phyloP scores from a whole-genome alignment of 345 rosid species.

The Populus tremula region DNA sequence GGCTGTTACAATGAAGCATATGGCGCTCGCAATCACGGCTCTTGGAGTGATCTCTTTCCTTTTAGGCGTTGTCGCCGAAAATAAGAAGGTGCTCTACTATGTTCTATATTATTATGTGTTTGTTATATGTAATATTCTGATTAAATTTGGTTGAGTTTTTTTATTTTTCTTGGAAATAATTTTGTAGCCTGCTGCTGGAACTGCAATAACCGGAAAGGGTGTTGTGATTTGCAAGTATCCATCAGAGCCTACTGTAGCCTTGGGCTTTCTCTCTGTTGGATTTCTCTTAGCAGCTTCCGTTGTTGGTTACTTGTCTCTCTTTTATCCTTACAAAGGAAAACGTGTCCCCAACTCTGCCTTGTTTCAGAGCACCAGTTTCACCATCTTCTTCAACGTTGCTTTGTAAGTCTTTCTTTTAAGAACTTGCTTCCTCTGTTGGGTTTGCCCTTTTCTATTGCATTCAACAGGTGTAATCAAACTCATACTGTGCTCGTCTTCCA shows the following conservation, averaged over 20 bases:
- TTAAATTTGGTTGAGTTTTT: too few species aligned
- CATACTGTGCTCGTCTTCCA: too few species aligned
- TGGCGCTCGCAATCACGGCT: constrained; percentile 7
- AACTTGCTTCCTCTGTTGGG: background rate
- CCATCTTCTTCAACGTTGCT: constrained; percentile 26
- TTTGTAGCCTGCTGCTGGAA: constrained; percentile 25
- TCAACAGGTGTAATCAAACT: too few species aligned
- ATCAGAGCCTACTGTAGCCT: constrained; percentile 22
- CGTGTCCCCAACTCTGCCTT: constrained; percentile 19
- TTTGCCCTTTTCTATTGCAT: too few species aligned
- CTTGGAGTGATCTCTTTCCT: constrained; percentile 25
- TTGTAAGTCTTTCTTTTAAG: constrained; percentile 12
- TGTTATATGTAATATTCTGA: background rate
- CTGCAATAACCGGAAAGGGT: background rate
- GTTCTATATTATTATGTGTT: background rate
- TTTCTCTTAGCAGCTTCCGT: constrained; percentile 17
- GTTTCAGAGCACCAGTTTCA: constrained; percentile 19
- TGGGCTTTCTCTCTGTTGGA: constrained; percentile 25
- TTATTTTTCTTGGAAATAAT: background rate
- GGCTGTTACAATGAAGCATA: constrained; percentile 21
- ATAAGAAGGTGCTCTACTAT: constrained; percentile 15
- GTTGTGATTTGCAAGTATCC: constrained; percentile 31
- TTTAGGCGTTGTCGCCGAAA: constrained; percentile 23
- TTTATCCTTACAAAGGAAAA: constrained; percentile 30
- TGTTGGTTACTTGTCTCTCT: constrained; percentile 16